Evolutionary conservation across 345 rosid genomes (phyloP).

Genomic region (Brassica napus): DNA sequence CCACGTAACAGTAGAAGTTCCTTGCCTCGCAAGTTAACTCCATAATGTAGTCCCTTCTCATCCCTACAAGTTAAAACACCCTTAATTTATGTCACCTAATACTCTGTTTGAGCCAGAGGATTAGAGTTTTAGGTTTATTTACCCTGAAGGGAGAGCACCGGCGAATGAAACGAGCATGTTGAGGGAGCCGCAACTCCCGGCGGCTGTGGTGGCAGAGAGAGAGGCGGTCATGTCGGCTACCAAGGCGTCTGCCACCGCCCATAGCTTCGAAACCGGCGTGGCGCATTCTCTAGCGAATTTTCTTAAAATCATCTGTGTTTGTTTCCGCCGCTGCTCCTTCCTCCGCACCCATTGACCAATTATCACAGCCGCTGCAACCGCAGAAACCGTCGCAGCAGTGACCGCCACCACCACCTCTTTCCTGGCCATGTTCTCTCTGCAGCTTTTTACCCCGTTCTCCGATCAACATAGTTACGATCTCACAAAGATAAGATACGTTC

Average conservation of each 20-base stretch:
- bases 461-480: not conserved
- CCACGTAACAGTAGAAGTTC: slow-evolving; percentile 50
- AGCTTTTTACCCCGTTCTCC: not conserved
- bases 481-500: slow-evolving; percentile 9
- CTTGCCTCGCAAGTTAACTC: slow-evolving; percentile 53
- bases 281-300: slow-evolving; percentile 62
- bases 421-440: slow-evolving; percentile 21
- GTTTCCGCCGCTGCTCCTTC: slow-evolving; percentile 44
- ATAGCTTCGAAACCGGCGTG: slow-evolving; percentile 56
- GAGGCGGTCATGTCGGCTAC: slow-evolving; percentile 49
- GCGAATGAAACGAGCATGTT: slow-evolving; percentile 51
- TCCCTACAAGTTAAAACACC: slow-evolving; percentile 34
- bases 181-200: slow-evolving; percentile 33
- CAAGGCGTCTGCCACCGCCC: slow-evolving; percentile 52
- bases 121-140: not conserved
- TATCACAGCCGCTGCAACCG: slow-evolving; percentile 31
- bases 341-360: slow-evolving; percentile 38
- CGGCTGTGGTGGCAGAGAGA: not conserved
- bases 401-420: slow-evolving; percentile 39
- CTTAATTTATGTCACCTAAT: not conserved
- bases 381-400: slow-evolving; percentile 18
- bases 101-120: not conserved
- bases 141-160: slow-evolving; percentile 60
- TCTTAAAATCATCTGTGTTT: slow-evolving; percentile 46
- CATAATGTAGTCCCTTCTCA: slow-evolving; percentile 63